Evolutionary conservation across 176 grass and related monocot species (phyloP).

Genomic region (Rhynchospora breviuscula): DNA sequence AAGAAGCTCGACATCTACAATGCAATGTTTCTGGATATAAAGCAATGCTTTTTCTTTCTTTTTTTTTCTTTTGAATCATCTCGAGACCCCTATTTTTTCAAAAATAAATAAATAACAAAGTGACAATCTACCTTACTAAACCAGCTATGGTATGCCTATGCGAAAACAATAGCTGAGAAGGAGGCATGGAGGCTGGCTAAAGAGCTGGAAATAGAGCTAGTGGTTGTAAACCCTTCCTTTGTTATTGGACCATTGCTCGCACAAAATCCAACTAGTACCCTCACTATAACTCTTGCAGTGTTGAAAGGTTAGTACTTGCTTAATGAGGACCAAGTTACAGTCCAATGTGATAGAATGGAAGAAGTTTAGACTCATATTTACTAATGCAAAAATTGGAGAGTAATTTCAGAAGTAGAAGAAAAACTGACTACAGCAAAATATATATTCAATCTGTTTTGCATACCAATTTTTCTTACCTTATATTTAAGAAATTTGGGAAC

Average conservation of each 20-base stretch:
- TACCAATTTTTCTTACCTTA: neutral
- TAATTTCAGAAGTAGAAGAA: neutral
- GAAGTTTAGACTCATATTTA: neutral
- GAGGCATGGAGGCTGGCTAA: constrained; percentile 72
- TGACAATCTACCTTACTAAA: neutral
- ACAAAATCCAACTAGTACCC: constrained; percentile 45
- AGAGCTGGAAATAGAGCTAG: constrained; percentile 47
- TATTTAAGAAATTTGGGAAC: neutral
- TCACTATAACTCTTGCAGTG: constrained; percentile 40
- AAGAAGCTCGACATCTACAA: neutral
- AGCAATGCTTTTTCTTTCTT: neutral
- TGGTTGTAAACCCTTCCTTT: constrained; percentile 84
- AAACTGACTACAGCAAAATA: neutral
- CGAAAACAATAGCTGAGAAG: constrained; percentile 79
- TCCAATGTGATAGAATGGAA: neutral
- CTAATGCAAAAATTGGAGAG: neutral
- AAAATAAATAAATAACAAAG: neutral
- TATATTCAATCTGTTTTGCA: neutral
- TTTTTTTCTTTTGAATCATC: neutral
- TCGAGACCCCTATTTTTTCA: neutral
- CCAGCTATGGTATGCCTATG: constrained; percentile 85
- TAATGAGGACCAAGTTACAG: neutral
- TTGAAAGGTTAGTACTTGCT: constrained; percentile 33
- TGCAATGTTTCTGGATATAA: constrained; percentile 1
- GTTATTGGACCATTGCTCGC: constrained; percentile 50